Evolutionary conservation across 2,329 filamentous ascomycete genomes (phyloP), one percentile per base, ranked within the genome.

Genomic region (Magnaporthales sp.): DNA sequence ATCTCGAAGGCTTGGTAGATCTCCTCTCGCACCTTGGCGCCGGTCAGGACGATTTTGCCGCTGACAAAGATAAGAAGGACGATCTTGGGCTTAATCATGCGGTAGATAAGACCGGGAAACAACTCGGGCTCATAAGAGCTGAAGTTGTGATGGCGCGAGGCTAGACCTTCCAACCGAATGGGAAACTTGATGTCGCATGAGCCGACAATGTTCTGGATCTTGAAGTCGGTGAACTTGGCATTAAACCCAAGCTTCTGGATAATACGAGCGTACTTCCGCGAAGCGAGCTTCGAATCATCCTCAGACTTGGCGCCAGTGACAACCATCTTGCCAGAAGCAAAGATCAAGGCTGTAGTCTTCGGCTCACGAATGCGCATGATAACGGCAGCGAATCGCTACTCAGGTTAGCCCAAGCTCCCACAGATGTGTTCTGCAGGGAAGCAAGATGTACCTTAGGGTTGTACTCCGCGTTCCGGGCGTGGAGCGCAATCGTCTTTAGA

Each of bases 81-180:
- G 72, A 98, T 97, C 88, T 98, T 98, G 24, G 95, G 95, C 85
- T 98, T 98, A 85, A 98, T 97, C 95, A 99, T 99, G 78, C 95
- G 93, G 82, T 99, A 99, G 81, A 99, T 99, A 65, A 99, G 89
- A 87, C 95, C 95, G 75, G 95, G 95, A 86, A 98, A 99, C 78
- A 99, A 80, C 77, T 99, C 95, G 72, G 95, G 95, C 80, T 99
- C 95, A 80, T 99, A 99, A 67, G 93, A 97, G 80, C 92, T 96
- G 88, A 98, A 99, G 82, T 97, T 97, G 85, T 98, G 94, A 86
- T 99, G 95, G 80, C 93, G 92, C 72, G 91, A 95, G 19, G 95
- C 95, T 77, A 99, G 83, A 80, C 95, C 95, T 78, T 98, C 95
- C 68, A 99, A 85, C 72, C 95, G 92, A 73, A 99, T 97, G 66